Conservation (phyloP, 2,329 filamentous ascomycete species). For the Sporothrix inflata region DNA sequence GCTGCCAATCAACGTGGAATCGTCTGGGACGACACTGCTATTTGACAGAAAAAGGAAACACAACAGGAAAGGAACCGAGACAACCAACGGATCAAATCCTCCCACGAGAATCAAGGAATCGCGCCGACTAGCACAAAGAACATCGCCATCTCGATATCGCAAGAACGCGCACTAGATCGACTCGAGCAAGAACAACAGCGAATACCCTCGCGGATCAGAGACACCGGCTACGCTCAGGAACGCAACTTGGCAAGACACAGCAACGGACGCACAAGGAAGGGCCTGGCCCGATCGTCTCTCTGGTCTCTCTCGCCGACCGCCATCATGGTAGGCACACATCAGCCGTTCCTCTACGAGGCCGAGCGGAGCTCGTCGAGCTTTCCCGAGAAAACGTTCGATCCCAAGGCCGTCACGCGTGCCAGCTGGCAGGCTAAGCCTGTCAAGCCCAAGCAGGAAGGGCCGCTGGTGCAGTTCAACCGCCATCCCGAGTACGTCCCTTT, state of each 20-base stretch:
- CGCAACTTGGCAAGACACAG: conserved; percentile 18
- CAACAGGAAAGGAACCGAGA: not conserved
- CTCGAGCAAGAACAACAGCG: not conserved
- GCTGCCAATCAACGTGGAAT: not conserved
- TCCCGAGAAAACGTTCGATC: conserved; percentile 70
- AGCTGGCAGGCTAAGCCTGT: conserved; percentile 68
- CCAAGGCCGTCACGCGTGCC: conserved; percentile 80
- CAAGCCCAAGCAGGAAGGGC: conserved; percentile 71
- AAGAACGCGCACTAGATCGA: conserved; percentile 20
- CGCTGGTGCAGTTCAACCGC: conserved; percentile 78
- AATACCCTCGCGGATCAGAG: conserved; percentile 7
- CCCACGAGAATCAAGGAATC: not conserved
- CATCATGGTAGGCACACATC: conserved; percentile 42
- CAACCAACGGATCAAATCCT: conserved; percentile 2
- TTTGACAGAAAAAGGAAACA: not conserved
- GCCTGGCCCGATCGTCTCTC: not conserved
- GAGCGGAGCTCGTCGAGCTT: conserved; percentile 55
- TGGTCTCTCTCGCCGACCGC: not conserved
- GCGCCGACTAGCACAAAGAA: not conserved
- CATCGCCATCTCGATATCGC: not conserved
- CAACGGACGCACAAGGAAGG: not conserved
- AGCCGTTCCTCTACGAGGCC: conserved; percentile 74
- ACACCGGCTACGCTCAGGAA: conserved; percentile 9
- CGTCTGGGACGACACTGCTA: not conserved
- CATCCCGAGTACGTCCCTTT: conserved; percentile 77